A percentile compares a stretch with the other conserved stretches of the same genome.
Conservation (phyloP, 139 green algal genomes). For the Yamagishiella unicocca region DNA sequence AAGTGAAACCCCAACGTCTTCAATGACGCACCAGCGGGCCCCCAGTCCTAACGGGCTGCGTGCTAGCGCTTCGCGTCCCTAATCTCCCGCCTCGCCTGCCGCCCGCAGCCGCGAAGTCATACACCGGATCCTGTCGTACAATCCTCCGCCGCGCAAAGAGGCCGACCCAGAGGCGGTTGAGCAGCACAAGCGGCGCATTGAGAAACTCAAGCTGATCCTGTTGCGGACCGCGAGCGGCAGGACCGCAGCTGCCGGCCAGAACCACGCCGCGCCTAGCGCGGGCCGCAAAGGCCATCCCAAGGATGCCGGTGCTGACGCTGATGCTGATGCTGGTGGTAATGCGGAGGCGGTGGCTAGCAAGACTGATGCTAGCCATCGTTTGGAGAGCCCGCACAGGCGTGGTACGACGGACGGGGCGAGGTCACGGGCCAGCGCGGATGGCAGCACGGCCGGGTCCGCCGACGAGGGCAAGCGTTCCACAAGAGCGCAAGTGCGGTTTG, state of each 20-base stretch:
- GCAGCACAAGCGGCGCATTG: neutral
- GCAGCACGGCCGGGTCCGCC: neutral
- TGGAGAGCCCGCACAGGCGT: neutral
- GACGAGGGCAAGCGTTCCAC: neutral
- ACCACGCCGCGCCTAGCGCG: neutral
- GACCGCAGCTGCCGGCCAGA: neutral
- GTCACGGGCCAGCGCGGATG: neutral
- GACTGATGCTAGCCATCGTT: neutral
- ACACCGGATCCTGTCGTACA: constrained; percentile 12
- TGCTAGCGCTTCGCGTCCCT: neutral
- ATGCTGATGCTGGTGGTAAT: neutral
- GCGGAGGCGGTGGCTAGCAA: neutral
- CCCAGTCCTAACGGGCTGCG: neutral
- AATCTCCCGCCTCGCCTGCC: neutral
- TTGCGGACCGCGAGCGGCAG: neutral
- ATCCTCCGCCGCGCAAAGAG: neutral
- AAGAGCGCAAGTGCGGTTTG: neutral
- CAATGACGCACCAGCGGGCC: neutral
- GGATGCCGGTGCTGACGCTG: neutral
- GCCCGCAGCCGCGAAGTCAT: neutral
- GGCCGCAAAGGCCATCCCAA: neutral
- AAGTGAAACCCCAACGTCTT: neutral
- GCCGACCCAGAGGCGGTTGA: neutral
- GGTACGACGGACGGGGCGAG: neutral
- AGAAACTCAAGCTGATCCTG: neutral